A percentile compares a stretch with the other conserved stretches of the same genome.
phyloP scores from a whole-genome alignment of 495 filamentous ascomycete genomes.

The Penicillium bialowiezense region DNA sequence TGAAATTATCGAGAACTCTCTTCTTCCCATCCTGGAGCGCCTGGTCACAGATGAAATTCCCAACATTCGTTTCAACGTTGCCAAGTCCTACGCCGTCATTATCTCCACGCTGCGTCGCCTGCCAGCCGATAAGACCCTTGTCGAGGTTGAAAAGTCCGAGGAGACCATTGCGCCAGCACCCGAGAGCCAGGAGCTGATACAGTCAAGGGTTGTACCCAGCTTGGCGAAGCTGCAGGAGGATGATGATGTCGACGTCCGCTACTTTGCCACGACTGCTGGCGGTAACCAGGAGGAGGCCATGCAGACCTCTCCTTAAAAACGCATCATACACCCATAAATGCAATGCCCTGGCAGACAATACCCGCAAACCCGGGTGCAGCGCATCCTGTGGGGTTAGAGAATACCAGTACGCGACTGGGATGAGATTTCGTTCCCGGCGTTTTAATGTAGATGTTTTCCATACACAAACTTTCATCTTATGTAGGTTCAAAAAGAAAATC shows the following conservation, averaged over 20 bases:
- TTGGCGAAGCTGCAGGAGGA: constrained; percentile 93
- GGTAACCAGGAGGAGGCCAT: constrained; percentile 46
- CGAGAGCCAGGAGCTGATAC: constrained; percentile 76
- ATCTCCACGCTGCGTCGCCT: constrained; percentile 87
- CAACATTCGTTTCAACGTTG: constrained; percentile 99
- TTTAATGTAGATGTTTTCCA: constrained; percentile 44
- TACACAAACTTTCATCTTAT: constrained; percentile 20
- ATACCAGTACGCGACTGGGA: constrained; percentile 38
- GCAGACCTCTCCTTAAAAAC: constrained; percentile 47
- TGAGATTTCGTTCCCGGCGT: constrained; percentile 39
- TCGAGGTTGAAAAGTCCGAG: constrained; percentile 75
- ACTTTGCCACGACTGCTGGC: constrained; percentile 78
- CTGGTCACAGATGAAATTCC: constrained; percentile 91
- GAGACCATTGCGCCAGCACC: constrained; percentile 61
- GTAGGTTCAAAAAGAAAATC: constrained; percentile 19
- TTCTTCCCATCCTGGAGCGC: constrained; percentile 93
- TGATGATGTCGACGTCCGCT: constrained; percentile 96
- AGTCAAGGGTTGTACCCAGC: constrained; percentile 82
- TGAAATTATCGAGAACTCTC: constrained; percentile 85
- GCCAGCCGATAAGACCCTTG: constrained; percentile 81
- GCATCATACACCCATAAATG: no score
- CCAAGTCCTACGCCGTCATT: constrained; percentile 89
- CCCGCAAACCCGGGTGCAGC: constrained; percentile 20
- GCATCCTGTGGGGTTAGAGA: constrained; percentile 37
- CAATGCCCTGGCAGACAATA: neutral